Conservation (phyloP, 306 rosid genomes). For the Malus orientalis region DNA sequence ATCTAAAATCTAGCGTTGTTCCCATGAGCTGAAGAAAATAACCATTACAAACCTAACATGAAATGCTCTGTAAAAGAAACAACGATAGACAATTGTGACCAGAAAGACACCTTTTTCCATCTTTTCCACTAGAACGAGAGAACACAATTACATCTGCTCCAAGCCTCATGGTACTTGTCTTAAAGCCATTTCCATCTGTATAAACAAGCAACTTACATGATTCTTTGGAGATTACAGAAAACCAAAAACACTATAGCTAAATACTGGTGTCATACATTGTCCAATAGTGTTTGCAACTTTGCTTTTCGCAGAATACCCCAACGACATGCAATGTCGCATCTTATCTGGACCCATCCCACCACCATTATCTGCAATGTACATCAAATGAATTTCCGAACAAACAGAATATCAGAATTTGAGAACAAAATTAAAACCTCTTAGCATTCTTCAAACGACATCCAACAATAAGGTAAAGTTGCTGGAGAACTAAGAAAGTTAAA, state of each 20-base stretch:
- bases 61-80: constrained; percentile 5
- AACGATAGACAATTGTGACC: constrained; percentile 10
- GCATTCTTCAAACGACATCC: not conserved
- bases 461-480: not conserved
- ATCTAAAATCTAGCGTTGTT: not conserved
- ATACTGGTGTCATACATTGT: constrained; percentile 44
- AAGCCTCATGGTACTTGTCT: constrained; percentile 96
- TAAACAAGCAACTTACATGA: constrained; percentile 25
- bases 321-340: constrained; percentile 97
- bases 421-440: not conserved
- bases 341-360: constrained; percentile 99
- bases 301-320: constrained; percentile 89
- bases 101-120: constrained; percentile 55
- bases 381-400: not conserved
- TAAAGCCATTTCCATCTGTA: constrained; percentile 97
- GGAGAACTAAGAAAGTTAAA: not conserved
- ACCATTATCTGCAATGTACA: constrained; percentile 77
- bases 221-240: constrained; percentile 1
- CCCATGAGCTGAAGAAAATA: not conserved
- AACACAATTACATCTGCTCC: constrained; percentile 97
- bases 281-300: constrained; percentile 88
- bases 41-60: not conserved
- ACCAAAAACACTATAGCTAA: not conserved
- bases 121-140: constrained; percentile 63
- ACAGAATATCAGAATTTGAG: constrained; percentile 1